Evolutionary conservation across 2,329 filamentous ascomycete genomes (phyloP).

Genomic region (Fusarium sp.): DNA sequence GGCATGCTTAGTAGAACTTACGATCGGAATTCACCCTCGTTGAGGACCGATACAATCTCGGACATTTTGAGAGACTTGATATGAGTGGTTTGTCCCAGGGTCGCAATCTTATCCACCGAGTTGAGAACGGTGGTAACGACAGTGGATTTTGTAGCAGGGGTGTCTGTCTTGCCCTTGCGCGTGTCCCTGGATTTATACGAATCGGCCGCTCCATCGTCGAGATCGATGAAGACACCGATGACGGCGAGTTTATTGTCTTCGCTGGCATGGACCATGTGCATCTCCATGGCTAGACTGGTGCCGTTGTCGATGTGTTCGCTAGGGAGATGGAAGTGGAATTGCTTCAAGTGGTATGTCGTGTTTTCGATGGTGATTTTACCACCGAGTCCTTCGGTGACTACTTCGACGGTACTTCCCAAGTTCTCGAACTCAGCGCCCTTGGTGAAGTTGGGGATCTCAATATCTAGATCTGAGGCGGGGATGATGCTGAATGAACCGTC

Average conservation of each 20-base stretch:
- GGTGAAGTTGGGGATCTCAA: slow-evolving; percentile 50
- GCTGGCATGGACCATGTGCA: slow-evolving; percentile 45
- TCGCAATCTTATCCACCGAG: slow-evolving; percentile 46
- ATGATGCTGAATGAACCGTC: slow-evolving; percentile 41
- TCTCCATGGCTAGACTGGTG: slow-evolving; percentile 45
- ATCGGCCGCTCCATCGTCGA: slow-evolving; percentile 19
- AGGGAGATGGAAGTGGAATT: slow-evolving; percentile 71
- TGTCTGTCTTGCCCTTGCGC: background rate
- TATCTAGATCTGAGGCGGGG: slow-evolving; percentile 46
- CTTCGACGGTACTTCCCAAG: slow-evolving; percentile 62
- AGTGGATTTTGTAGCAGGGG: slow-evolving; percentile 17
- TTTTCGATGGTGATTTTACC: slow-evolving; percentile 57
- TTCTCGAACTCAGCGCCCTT: slow-evolving; percentile 59
- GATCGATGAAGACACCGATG: slow-evolving; percentile 41
- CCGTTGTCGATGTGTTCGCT: slow-evolving; percentile 66
- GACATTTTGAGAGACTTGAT: slow-evolving; percentile 56
- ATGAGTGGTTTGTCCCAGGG: slow-evolving; percentile 51
- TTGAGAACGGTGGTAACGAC: slow-evolving; percentile 53
- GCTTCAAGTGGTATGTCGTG: slow-evolving; percentile 56
- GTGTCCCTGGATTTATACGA: background rate
- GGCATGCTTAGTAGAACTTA: slow-evolving; percentile 28
- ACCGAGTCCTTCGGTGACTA: slow-evolving; percentile 53
- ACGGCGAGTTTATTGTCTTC: slow-evolving; percentile 43
- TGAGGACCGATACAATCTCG: slow-evolving; percentile 45
- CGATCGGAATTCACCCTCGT: slow-evolving; percentile 46